phyloP scores from a whole-genome alignment of 208 protist species.

The Tetramitus jugosus region DNA sequence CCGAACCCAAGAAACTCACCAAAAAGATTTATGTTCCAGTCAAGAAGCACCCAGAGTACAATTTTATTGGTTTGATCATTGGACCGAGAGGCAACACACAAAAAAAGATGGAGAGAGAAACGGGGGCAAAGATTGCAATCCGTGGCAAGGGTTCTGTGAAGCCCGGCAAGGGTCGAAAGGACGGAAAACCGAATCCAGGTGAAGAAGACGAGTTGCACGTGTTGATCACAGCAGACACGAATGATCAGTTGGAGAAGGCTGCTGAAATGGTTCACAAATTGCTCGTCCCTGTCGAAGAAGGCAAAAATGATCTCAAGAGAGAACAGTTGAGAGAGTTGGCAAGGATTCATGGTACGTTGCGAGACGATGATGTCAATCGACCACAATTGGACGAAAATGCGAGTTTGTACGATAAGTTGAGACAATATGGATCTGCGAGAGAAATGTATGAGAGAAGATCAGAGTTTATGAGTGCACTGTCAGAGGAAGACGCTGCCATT shows the following conservation, averaged over 20 bases:
- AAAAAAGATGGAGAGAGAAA: constrained; percentile 58
- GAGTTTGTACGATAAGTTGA: too few relatives aligned
- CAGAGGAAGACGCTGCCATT: too few relatives aligned
- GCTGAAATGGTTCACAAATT: constrained; percentile 47
- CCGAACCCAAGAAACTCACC: constrained; percentile 23
- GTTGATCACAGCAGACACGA: constrained; percentile 49
- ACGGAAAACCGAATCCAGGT: constrained; percentile 27
- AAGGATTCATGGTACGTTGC: constrained; percentile 54
- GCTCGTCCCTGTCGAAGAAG: constrained; percentile 48
- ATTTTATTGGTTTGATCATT: constrained; percentile 66
- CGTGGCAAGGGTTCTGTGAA: constrained; percentile 60
- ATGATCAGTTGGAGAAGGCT: constrained; percentile 42
- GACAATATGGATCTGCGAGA: too few relatives aligned
- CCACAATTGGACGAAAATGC: too few relatives aligned
- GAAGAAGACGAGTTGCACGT: constrained; percentile 61
- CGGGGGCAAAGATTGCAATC: constrained; percentile 58
- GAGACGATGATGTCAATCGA: constrained; percentile 46
- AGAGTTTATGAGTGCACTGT: too few relatives aligned
- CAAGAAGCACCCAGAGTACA: constrained; percentile 53
- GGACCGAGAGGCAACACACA: constrained; percentile 62
- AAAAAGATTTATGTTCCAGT: constrained; percentile 52
- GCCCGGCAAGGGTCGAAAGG: constrained; percentile 41
- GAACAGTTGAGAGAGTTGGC: constrained; percentile 61
- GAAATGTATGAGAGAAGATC: too few relatives aligned
- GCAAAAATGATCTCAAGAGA: constrained; percentile 55